Evolutionary conservation across 2,329 filamentous ascomycete species (phyloP).

Genomic region (Colletotrichum shisoi): DNA sequence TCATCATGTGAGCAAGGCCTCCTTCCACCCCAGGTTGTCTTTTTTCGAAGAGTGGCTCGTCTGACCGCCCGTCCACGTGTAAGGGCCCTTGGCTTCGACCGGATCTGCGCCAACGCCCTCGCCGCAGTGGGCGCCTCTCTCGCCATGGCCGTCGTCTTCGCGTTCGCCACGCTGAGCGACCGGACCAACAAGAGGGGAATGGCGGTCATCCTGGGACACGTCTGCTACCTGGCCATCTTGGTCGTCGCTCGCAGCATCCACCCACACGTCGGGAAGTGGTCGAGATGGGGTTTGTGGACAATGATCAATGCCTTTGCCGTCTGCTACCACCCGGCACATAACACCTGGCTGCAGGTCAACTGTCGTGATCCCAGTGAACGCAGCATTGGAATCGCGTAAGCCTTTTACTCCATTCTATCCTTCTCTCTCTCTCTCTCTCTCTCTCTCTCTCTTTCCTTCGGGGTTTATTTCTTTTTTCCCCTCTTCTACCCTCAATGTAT

Average conservation of each 20-base stretch:
- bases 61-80: slow-evolving; percentile 4
- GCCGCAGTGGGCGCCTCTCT: slow-evolving; percentile 54
- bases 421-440: too few species aligned
- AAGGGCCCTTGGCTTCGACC: slow-evolving; percentile 56
- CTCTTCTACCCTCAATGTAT: too few species aligned
- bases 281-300: slow-evolving; percentile 60
- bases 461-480: too few species aligned
- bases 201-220: slow-evolving; percentile 55
- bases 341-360: slow-evolving; percentile 62
- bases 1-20: slow-evolving; percentile 48
- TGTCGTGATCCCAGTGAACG: slow-evolving; percentile 56
- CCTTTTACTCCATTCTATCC: too few species aligned
- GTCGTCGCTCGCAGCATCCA: slow-evolving; percentile 53
- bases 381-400: slow-evolving; percentile 59
- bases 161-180: slow-evolving; percentile 60
- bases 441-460: too few species aligned
- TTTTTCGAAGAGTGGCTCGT: background rate
- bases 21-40: background rate
- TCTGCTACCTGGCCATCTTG: slow-evolving; percentile 55
- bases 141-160: slow-evolving; percentile 57
- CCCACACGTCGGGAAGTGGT: slow-evolving; percentile 57
- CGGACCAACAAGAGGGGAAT: slow-evolving; percentile 54
- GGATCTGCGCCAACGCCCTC: slow-evolving; percentile 57
- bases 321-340: slow-evolving; percentile 62
- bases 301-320: slow-evolving; percentile 60